Percentiles rank a stretch among this genome's conserved stretches.
Conservation (phyloP, 148 eudicot species). For the Polygonum aviculare region DNA sequence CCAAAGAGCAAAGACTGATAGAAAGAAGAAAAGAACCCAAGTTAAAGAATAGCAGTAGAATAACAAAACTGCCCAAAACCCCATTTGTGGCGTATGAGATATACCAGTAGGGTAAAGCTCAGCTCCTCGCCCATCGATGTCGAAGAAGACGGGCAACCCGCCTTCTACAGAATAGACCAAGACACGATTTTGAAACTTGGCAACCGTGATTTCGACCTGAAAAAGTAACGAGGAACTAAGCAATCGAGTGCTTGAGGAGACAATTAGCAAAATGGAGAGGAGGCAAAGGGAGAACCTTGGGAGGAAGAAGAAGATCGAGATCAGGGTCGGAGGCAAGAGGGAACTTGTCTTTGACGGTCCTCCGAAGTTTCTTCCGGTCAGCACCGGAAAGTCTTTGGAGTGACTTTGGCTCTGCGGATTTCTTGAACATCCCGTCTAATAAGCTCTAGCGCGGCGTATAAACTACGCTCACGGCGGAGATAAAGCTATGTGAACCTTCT, state of each 20-base stretch:
- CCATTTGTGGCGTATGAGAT: neutral
- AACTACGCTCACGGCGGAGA: neutral
- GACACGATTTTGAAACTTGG: slow-evolving; percentile 74
- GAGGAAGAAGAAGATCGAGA: slow-evolving; percentile 62
- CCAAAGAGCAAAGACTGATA: slow-evolving; percentile 93
- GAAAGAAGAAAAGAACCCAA: neutral
- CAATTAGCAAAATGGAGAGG: neutral
- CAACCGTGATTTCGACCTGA: slow-evolving; percentile 66
- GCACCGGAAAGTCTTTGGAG: slow-evolving; percentile 86
- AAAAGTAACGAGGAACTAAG: neutral
- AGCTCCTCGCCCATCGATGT: slow-evolving; percentile 76
- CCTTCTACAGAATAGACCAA: slow-evolving; percentile 83
- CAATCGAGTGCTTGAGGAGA: neutral
- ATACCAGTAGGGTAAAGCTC: slow-evolving; percentile 87
- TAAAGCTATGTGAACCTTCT: neutral
- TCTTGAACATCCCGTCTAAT: slow-evolving; percentile 60
- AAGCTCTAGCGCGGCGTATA: neutral
- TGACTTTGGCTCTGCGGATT: slow-evolving; percentile 61
- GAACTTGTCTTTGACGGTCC: slow-evolving; percentile 58
- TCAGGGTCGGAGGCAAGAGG: slow-evolving; percentile 54
- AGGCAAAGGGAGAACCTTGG: slow-evolving; percentile 40
- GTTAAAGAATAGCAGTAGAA: neutral
- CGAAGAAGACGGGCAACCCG: slow-evolving; percentile 73
- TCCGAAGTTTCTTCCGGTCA: slow-evolving; percentile 75
- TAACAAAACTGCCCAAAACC: neutral